These are phyloP conservation scores for Xylaria venustula DNA, from an alignment of 495 filamentous ascomycete species.

Conservation along the genomic window DNA sequence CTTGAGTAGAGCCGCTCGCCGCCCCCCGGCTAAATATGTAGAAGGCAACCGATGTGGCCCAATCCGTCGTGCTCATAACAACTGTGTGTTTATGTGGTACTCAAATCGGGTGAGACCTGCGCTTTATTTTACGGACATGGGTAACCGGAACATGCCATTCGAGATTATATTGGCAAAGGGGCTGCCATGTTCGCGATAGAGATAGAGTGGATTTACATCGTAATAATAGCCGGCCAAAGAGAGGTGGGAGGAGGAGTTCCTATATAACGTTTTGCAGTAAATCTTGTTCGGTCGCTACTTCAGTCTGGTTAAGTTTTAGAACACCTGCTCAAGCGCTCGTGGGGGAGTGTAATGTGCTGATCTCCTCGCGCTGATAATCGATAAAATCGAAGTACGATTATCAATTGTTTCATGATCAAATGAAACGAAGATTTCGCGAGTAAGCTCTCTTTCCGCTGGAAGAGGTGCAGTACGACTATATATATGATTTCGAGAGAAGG, in stretches of 20 bases:
- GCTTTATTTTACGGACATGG: constrained; percentile 13
- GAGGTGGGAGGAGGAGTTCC: no score
- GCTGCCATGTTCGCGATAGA: not conserved
- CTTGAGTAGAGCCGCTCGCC: not conserved
- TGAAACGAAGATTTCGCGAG: no score
- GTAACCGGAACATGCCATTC: constrained; percentile 5
- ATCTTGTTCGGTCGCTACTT: no score
- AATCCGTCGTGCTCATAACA: not conserved
- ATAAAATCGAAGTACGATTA: no score
- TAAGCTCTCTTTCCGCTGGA: no score
- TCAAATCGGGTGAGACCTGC: constrained; percentile 1
- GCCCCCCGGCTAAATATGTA: constrained; percentile 4
- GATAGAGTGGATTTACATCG: not conserved
- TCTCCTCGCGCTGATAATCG: no score
- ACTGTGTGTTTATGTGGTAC: not conserved
- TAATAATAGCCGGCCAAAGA: no score
- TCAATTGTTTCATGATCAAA: no score
- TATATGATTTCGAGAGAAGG: not conserved
- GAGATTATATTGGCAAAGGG: not conserved
- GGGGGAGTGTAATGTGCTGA: not conserved
- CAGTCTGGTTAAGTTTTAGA: no score
- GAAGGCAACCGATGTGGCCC: not conserved
- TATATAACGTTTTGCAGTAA: no score
- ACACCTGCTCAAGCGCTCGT: no score
- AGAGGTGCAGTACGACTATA: not conserved